Evolutionary conservation across 2,329 filamentous ascomycete genomes (phyloP).

Genomic region (Fusarium sp.): DNA sequence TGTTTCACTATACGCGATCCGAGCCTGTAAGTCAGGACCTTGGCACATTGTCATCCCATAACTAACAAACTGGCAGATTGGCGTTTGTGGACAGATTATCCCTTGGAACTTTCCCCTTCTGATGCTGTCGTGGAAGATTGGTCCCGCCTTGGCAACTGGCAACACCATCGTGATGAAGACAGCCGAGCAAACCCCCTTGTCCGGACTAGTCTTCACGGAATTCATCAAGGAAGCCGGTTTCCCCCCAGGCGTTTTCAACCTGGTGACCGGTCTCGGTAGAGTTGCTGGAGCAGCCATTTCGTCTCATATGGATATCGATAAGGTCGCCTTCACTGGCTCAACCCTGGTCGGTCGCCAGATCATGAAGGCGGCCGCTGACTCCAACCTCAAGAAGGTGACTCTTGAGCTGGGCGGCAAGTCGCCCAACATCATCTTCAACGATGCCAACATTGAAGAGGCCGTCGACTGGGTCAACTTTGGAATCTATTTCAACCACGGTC

Average conservation of each 20-base stretch:
- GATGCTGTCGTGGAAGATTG: constrained; percentile 85
- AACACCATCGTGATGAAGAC: constrained; percentile 78
- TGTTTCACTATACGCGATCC: constrained; percentile 80
- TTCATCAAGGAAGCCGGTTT: constrained; percentile 79
- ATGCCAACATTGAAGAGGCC: constrained; percentile 78
- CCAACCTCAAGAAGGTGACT: constrained; percentile 83
- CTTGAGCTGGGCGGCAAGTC: constrained; percentile 82
- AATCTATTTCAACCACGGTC: constrained; percentile 71
- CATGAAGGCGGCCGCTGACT: constrained; percentile 79
- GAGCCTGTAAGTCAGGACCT: constrained; percentile 64
- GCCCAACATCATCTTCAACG: constrained; percentile 80
- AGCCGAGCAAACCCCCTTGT: constrained; percentile 79
- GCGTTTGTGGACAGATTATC: constrained; percentile 86
- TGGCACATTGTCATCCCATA: background rate
- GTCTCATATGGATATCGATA: constrained; percentile 80
- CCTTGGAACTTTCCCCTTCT: constrained; percentile 88
- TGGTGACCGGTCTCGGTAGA: constrained; percentile 79
- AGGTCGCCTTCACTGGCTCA: constrained; percentile 83
- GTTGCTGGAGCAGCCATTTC: constrained; percentile 78
- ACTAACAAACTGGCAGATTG: constrained; percentile 54
- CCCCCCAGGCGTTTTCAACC: constrained; percentile 78
- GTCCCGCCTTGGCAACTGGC: constrained; percentile 73
- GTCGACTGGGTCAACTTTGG: constrained; percentile 80
- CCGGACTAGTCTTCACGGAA: constrained; percentile 68
- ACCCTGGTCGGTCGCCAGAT: constrained; percentile 75